Conservation (phyloP, 306 rosid species). For the Mucuna pruriens region DNA sequence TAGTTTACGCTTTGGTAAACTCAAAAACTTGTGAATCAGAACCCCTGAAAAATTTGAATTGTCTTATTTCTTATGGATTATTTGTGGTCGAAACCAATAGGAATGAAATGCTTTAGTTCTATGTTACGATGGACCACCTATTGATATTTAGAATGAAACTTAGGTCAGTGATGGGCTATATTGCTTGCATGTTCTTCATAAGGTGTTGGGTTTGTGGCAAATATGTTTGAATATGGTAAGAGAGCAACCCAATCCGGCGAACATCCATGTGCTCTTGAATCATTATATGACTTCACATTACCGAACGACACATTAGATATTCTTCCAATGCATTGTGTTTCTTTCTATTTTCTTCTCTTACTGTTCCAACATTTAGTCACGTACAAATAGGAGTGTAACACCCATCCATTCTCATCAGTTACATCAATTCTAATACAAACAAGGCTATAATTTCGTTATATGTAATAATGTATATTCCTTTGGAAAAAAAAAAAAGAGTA, state of each 20-base stretch:
- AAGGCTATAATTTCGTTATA: no score
- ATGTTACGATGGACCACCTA: not conserved
- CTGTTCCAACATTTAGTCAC: no score
- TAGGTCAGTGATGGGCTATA: not conserved
- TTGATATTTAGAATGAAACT: not conserved
- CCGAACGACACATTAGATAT: not conserved
- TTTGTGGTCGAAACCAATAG: not conserved
- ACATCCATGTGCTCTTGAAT: slow-evolving; percentile 36
- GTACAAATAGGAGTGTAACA: not conserved
- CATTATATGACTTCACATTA: not conserved
- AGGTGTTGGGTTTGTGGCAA: not conserved
- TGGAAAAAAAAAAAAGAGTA: no score
- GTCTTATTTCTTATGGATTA: not conserved
- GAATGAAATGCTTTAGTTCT: not conserved
- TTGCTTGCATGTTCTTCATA: not conserved
- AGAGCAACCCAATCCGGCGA: not conserved
- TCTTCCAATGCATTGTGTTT: not conserved
- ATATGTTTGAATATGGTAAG: not conserved
- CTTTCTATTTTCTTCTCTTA: not conserved
- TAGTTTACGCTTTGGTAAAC: not conserved
- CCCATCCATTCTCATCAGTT: not conserved
- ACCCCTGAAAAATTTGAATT: not conserved
- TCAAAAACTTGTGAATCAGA: not conserved
- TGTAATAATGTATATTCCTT: no score
- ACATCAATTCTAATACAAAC: not conserved